Conservation (phyloP, 441 rosid genomes). For the Erodium texanum region DNA sequence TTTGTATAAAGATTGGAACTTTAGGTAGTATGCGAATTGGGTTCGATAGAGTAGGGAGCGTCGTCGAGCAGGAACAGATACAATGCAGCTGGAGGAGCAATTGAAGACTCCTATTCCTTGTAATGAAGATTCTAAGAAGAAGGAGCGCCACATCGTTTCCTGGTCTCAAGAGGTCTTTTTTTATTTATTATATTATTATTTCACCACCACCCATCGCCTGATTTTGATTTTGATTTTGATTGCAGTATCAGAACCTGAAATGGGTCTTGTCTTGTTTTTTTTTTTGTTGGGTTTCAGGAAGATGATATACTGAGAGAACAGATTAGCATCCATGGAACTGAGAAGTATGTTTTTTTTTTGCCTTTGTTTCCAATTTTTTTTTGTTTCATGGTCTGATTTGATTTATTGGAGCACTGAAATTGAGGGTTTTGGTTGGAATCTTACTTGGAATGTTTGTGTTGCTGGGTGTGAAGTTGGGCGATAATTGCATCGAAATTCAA, state of each 20-base stretch:
- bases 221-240: not conserved
- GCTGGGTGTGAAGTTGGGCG: slow-evolving; percentile 63
- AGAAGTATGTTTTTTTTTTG: slow-evolving; percentile 42
- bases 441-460: not conserved
- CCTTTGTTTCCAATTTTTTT: not conserved
- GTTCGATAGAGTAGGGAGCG: slow-evolving; percentile 49
- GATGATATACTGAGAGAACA: slow-evolving; percentile 87
- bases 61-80: slow-evolving; percentile 23
- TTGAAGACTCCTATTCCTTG: slow-evolving; percentile 15
- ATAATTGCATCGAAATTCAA: slow-evolving; percentile 82
- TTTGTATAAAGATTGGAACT: slow-evolving; percentile 27
- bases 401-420: slow-evolving; percentile 13
- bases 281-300: slow-evolving; percentile 42
- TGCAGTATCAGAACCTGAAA: slow-evolving; percentile 5
- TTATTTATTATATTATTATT: too few relatives aligned
- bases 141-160: slow-evolving; percentile 90
- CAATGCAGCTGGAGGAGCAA: slow-evolving; percentile 57
- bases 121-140: slow-evolving; percentile 73
- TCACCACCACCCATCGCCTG: not conserved
- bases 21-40: slow-evolving; percentile 38
- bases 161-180: slow-evolving; percentile 70
- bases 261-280: not conserved
- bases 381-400: not conserved
- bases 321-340: slow-evolving; percentile 75
- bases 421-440: slow-evolving; percentile 15